Evolutionary conservation across 805 yeast species (phyloP).

Genomic region (Ogataea siamensis): DNA sequence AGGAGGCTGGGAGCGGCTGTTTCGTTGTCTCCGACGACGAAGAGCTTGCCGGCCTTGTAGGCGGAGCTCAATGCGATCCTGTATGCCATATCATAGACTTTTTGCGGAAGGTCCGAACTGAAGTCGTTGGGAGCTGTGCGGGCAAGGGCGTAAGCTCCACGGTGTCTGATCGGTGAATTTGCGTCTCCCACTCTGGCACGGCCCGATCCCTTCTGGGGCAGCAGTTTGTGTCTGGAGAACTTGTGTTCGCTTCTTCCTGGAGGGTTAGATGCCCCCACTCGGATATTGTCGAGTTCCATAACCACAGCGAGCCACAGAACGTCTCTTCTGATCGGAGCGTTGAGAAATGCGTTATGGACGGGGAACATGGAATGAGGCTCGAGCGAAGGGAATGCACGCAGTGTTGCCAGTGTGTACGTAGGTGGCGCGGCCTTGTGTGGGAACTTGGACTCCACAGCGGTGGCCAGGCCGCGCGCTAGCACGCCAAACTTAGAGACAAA

Average conservation of each 20-base stretch:
- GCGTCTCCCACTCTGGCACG: conserved; percentile 95
- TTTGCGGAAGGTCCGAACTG: conserved; percentile 70
- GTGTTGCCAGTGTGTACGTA: conserved; percentile 68
- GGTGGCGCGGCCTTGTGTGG: conserved; percentile 50
- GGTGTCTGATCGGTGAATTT: conserved; percentile 87
- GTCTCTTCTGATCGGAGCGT: conserved; percentile 82
- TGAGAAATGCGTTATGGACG: conserved; percentile 66
- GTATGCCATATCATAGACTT: conserved; percentile 72
- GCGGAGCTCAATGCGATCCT: conserved; percentile 80
- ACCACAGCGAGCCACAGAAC: conserved; percentile 92
- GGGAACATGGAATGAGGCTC: conserved; percentile 82
- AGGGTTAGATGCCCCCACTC: conserved; percentile 88
- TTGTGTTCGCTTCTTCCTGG: conserved; percentile 85
- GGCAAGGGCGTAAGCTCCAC: conserved; percentile 88
- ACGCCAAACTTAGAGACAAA: conserved; percentile 1
- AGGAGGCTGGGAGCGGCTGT: conserved; percentile 28
- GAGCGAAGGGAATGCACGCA: conserved; percentile 84
- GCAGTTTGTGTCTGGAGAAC: conserved; percentile 76
- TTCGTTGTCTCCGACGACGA: conserved; percentile 53
- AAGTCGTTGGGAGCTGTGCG: conserved; percentile 88
- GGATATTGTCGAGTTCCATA: conserved; percentile 81
- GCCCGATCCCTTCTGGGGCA: conserved; percentile 93
- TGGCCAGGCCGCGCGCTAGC: conserved; percentile 2
- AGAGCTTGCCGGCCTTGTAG: conserved; percentile 71
- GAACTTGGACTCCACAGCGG: conserved; percentile 13